Evolutionary conservation across 108 stramenopile genomes (phyloP), one percentile per base, ranked within the genome.

Genomic region (Nannochloropsis salina): DNA sequence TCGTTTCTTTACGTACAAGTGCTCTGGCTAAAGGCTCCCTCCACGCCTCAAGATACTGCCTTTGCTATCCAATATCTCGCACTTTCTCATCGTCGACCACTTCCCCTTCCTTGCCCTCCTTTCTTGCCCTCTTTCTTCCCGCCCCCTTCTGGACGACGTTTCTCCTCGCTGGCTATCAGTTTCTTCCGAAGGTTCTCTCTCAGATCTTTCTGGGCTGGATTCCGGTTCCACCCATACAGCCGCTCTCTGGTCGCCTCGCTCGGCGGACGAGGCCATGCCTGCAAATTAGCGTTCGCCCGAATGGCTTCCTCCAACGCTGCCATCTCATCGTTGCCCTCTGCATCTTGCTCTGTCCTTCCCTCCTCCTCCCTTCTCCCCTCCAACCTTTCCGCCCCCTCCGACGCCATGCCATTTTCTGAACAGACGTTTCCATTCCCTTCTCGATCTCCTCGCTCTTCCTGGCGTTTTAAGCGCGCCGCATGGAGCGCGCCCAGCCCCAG

Each of bases 221-320:
- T 74, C 2, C 61, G 61, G n/a, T 74, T 6, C 61, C 61, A 74
- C 61, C 61, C 61, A n/a, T 74, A 74, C 6, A 74, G 61, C 20
- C 61, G 61, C n/a, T 15, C n/a, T 6, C n/a, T 74, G 3, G n/a
- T 74, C 61, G 20, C 61, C 61, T 74, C 61, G n/a, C 61, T 74
- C 61, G 61, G 61, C 15, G 61, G 61, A n/a, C 61, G 15, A n/a
- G 61, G 61, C 61, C 61, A 74, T 2, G 15, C 61, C n/a, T n/a
- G 15, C 4, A 74, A n/a, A n/a, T 74, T 74, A 4, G 61, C 61
- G 22, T 83, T 12, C 41, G 31, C 43, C 81, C 82, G 82, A 18
- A 89, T 89, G 85, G 85, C 85, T 41, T 80, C 43, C 42, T 89
- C 88, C 41, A 89, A 85, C 15, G 85, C 82, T 42, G 88, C 85